A percentile compares a stretch with the other conserved stretches of the same genome.
Conservation (phyloP, 176 grass and related monocot genomes). For the Guadua angustifolia region DNA sequence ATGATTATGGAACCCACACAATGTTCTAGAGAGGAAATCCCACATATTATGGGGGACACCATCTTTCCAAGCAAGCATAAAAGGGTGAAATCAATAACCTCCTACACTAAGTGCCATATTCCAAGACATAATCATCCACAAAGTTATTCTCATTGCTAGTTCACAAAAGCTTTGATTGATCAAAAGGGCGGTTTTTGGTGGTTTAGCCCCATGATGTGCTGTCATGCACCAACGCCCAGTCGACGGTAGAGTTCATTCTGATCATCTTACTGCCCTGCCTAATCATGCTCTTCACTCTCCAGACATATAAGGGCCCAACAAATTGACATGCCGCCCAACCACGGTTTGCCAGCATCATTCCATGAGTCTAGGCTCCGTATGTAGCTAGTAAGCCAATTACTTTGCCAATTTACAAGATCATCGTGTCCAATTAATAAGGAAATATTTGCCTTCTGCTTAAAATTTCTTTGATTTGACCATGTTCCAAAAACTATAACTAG, state of each 20-base stretch:
- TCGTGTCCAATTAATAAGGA: not conserved
- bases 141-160: conserved; percentile 5
- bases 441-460: not conserved
- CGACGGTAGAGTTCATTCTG: conserved; percentile 24
- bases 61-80: not conserved
- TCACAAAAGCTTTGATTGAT: conserved; percentile 32
- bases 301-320: not conserved
- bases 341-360: not conserved
- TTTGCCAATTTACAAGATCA: not conserved
- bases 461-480: not conserved
- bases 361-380: not conserved
- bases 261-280: conserved; percentile 30
- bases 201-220: conserved; percentile 29
- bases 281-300: conserved; percentile 40
- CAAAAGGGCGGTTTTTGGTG: conserved; percentile 18
- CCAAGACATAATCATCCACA: conserved; percentile 32
- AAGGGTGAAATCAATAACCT: not conserved
- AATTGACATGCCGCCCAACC: conserved; percentile 17
- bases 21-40: not conserved
- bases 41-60: not conserved
- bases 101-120: not conserved
- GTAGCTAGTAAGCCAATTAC: not conserved
- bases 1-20: conserved; percentile 7
- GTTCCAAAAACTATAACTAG: not conserved
- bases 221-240: not conserved